Base-by-base conservation (phyloP, 371 early-diverging fungal genomes). In the Apophysomyces ossiformis region DNA sequence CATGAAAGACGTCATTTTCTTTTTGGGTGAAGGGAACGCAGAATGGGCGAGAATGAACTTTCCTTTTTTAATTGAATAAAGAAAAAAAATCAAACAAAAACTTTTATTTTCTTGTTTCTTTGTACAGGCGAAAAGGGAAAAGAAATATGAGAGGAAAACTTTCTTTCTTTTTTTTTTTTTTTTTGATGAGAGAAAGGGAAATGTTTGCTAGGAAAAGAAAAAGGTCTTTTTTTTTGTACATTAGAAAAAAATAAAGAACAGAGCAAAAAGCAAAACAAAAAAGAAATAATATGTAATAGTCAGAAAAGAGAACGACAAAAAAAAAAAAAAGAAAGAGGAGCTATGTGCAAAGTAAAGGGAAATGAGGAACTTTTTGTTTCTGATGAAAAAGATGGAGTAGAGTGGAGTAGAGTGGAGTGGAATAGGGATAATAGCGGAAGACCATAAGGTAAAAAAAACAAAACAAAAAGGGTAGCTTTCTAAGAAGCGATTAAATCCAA, bases 401-500 rank as follows among this genome's bases (percentile, higher is more conserved):
- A 11, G 16, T 5, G 37, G 21, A 59, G 18, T 7, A 38, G 26
- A 37, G 50, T 11, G 41, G 36, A 16, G 15, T 15, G 12, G 36
- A 37, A 12, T 43, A 37, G 35, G 13, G 47, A 26, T 26, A 26
- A 26, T 26, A 26, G 32, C 21, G 21, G 21, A 21, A 21, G 2
- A 26, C 26, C 26, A 26, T 26, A 26, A 26, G 26, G 26, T 2
- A 44, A 45, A 35, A 63, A 37, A 16, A 38, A 60, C 13, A 56
- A 62, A 47, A 36, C 35, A 21, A 50, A 47, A 47, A 15, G 47
- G 37, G 21, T 36, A 46, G 36, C 35, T 16, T 36, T 32, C 65
- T 50, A 70, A n/a, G 69, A 66, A 6, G 73, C 50, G 16, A 68
- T 68, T 37, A 74, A 54, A 26, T 70, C 70, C 46, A 70, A 60